phyloP scores from a whole-genome alignment of 768 basidiomycete genomes.

The Lyophyllum semitale region DNA sequence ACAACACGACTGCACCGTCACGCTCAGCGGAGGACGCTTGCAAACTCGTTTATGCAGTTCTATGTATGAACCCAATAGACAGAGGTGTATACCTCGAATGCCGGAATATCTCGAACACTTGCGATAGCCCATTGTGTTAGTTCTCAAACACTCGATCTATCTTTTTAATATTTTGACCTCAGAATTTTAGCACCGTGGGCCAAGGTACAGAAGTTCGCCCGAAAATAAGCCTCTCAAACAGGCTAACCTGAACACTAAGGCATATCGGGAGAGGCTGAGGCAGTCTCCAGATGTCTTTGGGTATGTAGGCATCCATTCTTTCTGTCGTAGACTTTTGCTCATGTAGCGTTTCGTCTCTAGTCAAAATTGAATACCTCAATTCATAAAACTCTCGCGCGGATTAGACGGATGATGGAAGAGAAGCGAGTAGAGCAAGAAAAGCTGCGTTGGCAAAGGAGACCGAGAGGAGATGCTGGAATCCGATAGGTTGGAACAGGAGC shows the following conservation, averaged over 20 bases:
- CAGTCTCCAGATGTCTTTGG: slow-evolving; percentile 7
- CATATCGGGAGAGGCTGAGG: slow-evolving; percentile 3
- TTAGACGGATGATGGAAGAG: too few species aligned
- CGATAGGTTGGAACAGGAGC: too few species aligned
- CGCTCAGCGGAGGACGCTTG: slow-evolving; percentile 9
- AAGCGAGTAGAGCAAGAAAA: too few species aligned
- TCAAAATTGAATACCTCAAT: slow-evolving; percentile 5
- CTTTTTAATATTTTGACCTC: too few species aligned
- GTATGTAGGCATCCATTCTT: neutral
- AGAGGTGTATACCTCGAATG: neutral
- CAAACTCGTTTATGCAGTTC: slow-evolving; percentile 8
- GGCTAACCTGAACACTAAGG: slow-evolving; percentile 1
- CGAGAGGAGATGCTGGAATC: too few species aligned
- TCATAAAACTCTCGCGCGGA: neutral
- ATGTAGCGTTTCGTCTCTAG: neutral
- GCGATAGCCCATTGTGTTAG: neutral
- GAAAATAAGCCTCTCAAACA: neutral
- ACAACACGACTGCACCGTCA: slow-evolving; percentile 8
- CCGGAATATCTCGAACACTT: neutral
- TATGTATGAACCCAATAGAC: neutral
- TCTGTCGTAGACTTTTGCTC: neutral
- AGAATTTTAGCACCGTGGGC: slow-evolving; percentile 4
- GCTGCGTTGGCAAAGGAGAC: too few species aligned
- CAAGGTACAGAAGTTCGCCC: neutral
- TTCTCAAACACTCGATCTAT: neutral